Base-by-base conservation (phyloP, 1,284 basidiomycete genomes). In the Ceratobasidium sp. region DNA sequence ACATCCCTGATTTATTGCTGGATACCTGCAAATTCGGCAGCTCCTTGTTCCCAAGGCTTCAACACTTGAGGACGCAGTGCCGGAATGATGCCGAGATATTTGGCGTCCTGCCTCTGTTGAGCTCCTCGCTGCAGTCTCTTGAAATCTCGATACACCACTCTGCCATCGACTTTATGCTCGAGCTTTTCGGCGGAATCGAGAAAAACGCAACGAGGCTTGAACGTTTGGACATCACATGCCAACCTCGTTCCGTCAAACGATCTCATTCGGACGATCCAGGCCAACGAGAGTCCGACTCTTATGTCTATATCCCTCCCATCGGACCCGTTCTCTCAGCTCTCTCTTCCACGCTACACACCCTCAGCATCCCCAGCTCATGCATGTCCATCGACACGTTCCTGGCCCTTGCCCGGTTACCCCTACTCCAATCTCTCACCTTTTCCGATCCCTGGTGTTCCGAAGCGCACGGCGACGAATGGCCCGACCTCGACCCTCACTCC, bases 361-460 rank as follows among this genome's bases (percentile, higher is more conserved):
- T 73, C 25, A 62, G 44, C 22, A 52, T 73, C 13, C 70, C 70
- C 7, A 40, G 56, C 6, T 51, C 70, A 34, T 62, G 70, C 32
- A 64, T 64, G 57, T 73, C 70, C 17, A 51, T n/a, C n/a, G 70
- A 73, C n/a, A 64, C 70, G 17, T 49, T 73, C n/a, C 34, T 62
- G 13, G 37, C 44, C 9, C 59, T 73, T 25, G 40, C 70, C 17
- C 59, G 32, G 4, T 57, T 73, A 8, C 70, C 70, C 32, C 32
- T 44, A 4, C 34, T 73, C 6, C 40, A 64, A 17, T 73, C 70
- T 9, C 59, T 73, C 57, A 17, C 56, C 0, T 73, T 73, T 34
- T 61, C 70, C 4, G 70, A 59, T 0, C n/a, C 46, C 6, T 73
- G 70, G 70, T 46, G 11, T 43, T 73, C 70, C 4, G 70, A 73